Base-by-base conservation (phyloP, 768 basidiomycete species). In the Rossbeevera mucosa region DNA sequence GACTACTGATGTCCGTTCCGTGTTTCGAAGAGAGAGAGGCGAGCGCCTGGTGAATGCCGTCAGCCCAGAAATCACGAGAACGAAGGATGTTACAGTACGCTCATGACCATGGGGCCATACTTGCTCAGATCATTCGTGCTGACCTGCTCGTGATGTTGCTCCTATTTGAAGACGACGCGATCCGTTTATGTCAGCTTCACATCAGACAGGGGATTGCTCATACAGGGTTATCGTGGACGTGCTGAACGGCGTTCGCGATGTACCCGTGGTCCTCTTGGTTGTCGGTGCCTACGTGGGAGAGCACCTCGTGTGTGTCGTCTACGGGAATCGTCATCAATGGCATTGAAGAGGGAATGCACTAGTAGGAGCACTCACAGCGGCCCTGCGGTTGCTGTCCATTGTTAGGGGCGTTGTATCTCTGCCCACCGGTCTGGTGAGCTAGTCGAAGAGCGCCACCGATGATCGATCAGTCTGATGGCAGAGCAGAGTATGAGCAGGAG, bases 281-380 rank as follows among this genome's bases (percentile, higher is more conserved):
- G 28, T 44, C 52, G 3, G 30, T 53, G 14, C 41, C 64, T 7
- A 88, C 88, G 42, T 67, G 75, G 47, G 75, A 65, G 24, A 85
- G 70, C 33, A 80, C 88, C 50, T 86, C 78, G 3, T 83, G 74
- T 18, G 85, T 68, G 67, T 91, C 65, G 66, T 85, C 90, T 90
- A 26, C 21, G 42, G 31, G 2, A 6, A 22, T 16, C 41, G 14
- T 53, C 31, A 44, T 47, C 36, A 38, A 38, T 38, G 18, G 24
- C 21, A 24, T 6, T 52, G 57, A 31, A 30, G 8, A 24, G 13
- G 41, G 22, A 54, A 38, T 13, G 5, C 40, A 25, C 24, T n/a
- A n/a, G n/a, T n/a, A n/a, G n/a, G 36, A 0, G 36, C 40, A 60
- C 63, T 55, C 62, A 64, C 63, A 61, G 29, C 64, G 57, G n/a